Conservation (phyloP, 2,329 filamentous ascomycete species). For the Fusarium clavum region DNA sequence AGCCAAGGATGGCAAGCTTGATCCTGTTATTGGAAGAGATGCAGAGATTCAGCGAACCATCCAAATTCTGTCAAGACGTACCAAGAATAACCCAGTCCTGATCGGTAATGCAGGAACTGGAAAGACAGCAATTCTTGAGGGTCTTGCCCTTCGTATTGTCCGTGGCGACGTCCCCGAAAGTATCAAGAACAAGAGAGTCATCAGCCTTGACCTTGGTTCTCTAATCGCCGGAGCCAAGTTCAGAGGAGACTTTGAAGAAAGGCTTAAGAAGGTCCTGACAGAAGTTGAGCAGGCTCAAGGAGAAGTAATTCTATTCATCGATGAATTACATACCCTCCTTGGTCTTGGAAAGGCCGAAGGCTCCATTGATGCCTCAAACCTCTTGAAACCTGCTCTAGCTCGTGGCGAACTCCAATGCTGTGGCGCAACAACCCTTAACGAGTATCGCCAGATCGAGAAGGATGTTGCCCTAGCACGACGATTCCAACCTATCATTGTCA, state of each 20-base stretch:
- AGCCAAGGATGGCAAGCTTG: constrained; percentile 89
- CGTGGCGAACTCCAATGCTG: constrained; percentile 95
- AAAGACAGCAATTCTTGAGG: constrained; percentile 94
- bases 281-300: constrained; percentile 92
- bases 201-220: constrained; percentile 88
- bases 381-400: constrained; percentile 93
- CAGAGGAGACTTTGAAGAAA: constrained; percentile 94
- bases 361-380: constrained; percentile 94
- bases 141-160: constrained; percentile 89
- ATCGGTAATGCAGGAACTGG: constrained; percentile 92
- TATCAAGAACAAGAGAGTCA: constrained; percentile 92
- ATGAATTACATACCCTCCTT: constrained; percentile 91
- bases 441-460: constrained; percentile 95
- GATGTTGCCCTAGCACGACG: constrained; percentile 91
- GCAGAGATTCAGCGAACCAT: constrained; percentile 93
- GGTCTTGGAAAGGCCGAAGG: constrained; percentile 96
- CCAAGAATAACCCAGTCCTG: constrained; percentile 96
- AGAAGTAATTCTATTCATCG: constrained; percentile 92
- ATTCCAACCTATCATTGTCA: constrained; percentile 95
- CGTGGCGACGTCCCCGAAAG: constrained; percentile 94
- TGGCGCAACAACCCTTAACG: constrained; percentile 90
- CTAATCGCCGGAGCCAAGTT: constrained; percentile 97
- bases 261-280: constrained; percentile 88
- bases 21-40: constrained; percentile 95
- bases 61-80: constrained; percentile 89